A percentile compares a stretch with the other conserved stretches of the same genome.
Conservation (phyloP, 2,329 filamentous ascomycete genomes). For the Colletotrichum sp. region DNA sequence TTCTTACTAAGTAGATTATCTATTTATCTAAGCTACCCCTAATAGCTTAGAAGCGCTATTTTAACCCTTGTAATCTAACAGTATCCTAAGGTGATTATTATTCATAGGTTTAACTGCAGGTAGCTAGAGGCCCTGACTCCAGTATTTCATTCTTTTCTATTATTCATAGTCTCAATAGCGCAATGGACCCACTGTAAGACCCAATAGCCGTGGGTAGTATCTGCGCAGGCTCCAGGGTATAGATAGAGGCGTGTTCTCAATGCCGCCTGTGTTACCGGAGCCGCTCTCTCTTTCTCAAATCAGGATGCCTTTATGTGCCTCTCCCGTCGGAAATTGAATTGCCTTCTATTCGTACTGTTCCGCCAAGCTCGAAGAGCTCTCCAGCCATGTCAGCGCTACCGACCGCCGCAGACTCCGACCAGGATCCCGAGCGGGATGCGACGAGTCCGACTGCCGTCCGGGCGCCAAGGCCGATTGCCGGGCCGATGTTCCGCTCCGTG, state of each 20-base stretch:
- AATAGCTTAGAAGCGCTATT: too few species aligned
- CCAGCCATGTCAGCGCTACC: neutral
- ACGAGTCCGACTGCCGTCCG: neutral
- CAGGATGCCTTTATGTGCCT: neutral
- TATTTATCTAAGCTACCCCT: too few species aligned
- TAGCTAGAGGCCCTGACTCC: neutral
- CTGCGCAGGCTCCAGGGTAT: neutral
- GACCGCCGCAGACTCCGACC: neutral
- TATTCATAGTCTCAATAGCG: slow-evolving; percentile 19
- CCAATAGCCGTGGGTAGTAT: slow-evolving; percentile 19
- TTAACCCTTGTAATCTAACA: too few species aligned
- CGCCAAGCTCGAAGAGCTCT: neutral
- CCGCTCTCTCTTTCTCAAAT: neutral
- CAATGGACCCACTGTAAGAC: slow-evolving; percentile 35
- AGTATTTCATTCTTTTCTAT: neutral
- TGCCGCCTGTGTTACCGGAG: neutral
- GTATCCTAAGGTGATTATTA: neutral
- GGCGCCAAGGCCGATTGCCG: neutral
- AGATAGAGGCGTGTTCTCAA: neutral
- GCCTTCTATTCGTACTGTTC: neutral
- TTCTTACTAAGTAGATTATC: too few species aligned
- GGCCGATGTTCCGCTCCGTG: neutral
- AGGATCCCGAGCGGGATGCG: neutral
- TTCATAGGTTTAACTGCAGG: neutral
- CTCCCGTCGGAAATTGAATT: neutral